Percentiles rank a stretch among this genome's conserved stretches.
phyloP scores from a whole-genome alignment of 305 asterid genomes.

The Andrographis paniculata region DNA sequence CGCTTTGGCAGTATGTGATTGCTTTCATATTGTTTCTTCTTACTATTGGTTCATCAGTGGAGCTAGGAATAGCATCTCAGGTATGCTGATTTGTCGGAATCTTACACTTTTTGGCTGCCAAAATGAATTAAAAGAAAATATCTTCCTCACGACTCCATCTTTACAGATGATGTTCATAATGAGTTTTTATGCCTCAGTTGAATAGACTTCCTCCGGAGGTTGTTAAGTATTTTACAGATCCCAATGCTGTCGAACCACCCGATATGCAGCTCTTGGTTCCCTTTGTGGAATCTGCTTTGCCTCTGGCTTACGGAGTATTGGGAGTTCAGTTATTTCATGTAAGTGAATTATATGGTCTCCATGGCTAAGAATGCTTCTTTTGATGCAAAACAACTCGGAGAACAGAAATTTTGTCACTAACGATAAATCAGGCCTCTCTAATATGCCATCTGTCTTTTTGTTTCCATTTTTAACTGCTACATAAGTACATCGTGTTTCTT shows the following conservation, averaged over 20 bases:
- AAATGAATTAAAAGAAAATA: slow-evolving; percentile 2
- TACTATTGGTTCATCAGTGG: slow-evolving; percentile 86
- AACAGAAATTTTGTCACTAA: neutral
- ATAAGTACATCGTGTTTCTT: slow-evolving; percentile 32
- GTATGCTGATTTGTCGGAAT: slow-evolving; percentile 25
- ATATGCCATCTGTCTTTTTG: neutral
- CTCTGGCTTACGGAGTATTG: slow-evolving; percentile 71
- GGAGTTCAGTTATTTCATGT: slow-evolving; percentile 52
- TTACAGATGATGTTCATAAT: slow-evolving; percentile 15
- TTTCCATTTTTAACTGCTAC: slow-evolving; percentile 14
- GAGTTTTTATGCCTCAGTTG: slow-evolving; percentile 38
- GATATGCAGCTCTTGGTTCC: slow-evolving; percentile 87
- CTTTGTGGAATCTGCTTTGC: slow-evolving; percentile 52
- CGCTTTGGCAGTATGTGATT: slow-evolving; percentile 94
- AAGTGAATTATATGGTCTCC: slow-evolving; percentile 10
- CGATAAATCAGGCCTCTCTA: too few species aligned
- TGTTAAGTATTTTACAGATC: slow-evolving; percentile 87
- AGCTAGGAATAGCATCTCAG: slow-evolving; percentile 92
- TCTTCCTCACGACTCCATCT: slow-evolving; percentile 1
- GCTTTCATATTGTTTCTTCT: slow-evolving; percentile 78
- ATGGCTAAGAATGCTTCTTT: neutral
- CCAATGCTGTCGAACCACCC: slow-evolving; percentile 93
- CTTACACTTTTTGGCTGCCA: slow-evolving; percentile 10
- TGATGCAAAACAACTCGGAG: neutral
- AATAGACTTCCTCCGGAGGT: slow-evolving; percentile 91